Evolutionary conservation across 2,329 filamentous ascomycete species (phyloP).

Genomic region (Meredithiella fracta): DNA sequence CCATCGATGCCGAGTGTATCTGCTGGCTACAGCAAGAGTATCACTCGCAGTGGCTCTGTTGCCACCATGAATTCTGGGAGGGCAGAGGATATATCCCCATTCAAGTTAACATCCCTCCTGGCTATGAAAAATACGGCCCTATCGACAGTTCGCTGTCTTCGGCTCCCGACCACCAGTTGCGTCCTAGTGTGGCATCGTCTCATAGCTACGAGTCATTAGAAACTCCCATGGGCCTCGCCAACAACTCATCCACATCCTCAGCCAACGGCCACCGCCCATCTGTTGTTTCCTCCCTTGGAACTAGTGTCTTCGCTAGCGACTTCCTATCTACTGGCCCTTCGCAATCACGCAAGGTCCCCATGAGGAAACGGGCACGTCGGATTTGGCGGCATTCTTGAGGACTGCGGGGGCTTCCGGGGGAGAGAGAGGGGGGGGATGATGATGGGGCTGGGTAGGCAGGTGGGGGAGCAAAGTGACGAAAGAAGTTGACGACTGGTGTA

Average conservation of each 20-base stretch:
- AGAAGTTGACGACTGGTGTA: conserved; percentile 12
- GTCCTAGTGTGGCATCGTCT: conserved; percentile 9
- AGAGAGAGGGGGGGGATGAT: not conserved
- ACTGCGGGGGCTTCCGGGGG: conserved; percentile 46
- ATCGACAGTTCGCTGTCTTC: conserved; percentile 17
- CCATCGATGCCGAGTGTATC: conserved; percentile 18
- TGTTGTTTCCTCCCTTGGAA: not conserved
- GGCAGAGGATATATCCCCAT: conserved; percentile 35
- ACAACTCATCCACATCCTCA: not conserved
- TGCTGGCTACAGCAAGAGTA: conserved; percentile 22
- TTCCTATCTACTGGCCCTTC: conserved; percentile 20
- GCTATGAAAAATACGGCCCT: conserved; percentile 27
- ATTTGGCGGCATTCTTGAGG: conserved; percentile 56
- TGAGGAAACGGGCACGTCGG: conserved; percentile 46
- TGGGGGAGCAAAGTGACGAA: conserved; percentile 9
- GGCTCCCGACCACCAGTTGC: conserved; percentile 8
- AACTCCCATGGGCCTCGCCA: not conserved
- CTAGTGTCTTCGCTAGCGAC: not conserved
- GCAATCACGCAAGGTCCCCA: conserved; percentile 23
- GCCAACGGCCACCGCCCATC: not conserved
- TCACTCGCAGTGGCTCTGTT: conserved; percentile 18
- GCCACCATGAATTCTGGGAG: conserved; percentile 12
- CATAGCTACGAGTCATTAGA: conserved; percentile 2
- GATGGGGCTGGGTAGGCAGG: not conserved
- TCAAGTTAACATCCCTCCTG: conserved; percentile 32